Evolutionary conservation across 257 asterid species (phyloP), one percentile per base, ranked within the genome.

Genomic region (Penstemon barbatus): DNA sequence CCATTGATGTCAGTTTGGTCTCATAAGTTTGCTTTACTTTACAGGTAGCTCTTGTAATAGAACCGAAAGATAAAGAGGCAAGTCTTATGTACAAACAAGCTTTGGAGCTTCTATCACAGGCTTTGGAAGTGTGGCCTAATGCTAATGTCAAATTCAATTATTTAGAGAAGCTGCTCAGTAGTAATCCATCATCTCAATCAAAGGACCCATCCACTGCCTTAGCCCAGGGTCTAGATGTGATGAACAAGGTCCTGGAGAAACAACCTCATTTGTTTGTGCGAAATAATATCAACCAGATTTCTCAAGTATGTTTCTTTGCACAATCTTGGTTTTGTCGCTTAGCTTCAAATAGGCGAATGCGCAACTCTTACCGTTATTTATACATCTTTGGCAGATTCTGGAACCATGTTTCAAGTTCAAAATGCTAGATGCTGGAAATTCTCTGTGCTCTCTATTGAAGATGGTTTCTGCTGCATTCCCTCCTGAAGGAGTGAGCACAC

Each of bases 111-210:
- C 81, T 94, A 55, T 89, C 99, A 61, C 93, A 87, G 74, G 99
- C 99, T 71, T 79, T 94, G 89, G 99, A 94, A 75, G 99, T 94
- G 83, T 94, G 99, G 99, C 97, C 99, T 55, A 89, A 77, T 84
- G 99, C 99, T 44, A 94, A 94, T 81, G 99, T 94, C 70, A 94
- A 94, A 78, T 94, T 94, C 77, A 94, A 89, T 89, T 94, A 94
- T 82, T 75, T 94, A 80, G 99, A 94, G 83, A 94, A 94, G 90
- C 86, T 94, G 78, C 97, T 94, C 54, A 84, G 87, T 78, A 89
- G 95, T 81, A 83, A 92, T 67, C 95, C 95, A 39, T 92, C 99
- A 57, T 88, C 96, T 81, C 99, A 94, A 79, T 87, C 99, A n/a
- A 94, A 91, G 80, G 99, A 94, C 78, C 99, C 99, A 11, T 87